Base-by-base conservation (phyloP, 2,329 filamentous ascomycete species). In the Sporothrix variecibatus region DNA sequence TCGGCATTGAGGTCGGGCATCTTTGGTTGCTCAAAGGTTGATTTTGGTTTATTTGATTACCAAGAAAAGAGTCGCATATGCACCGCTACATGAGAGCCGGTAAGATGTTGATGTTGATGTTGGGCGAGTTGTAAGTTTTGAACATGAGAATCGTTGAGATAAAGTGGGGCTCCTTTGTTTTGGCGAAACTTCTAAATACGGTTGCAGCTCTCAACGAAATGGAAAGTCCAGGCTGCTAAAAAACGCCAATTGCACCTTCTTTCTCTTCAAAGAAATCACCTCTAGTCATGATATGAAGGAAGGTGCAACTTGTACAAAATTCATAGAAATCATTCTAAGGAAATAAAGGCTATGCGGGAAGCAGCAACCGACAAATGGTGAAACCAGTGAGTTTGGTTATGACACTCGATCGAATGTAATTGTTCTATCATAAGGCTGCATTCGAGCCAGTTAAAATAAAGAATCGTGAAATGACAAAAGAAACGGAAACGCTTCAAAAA, bases 161-260 rank as follows among this genome's bases (percentile, higher is more conserved):
- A 53, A 69, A 69, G 67, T 69, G 67, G 67, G 67, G 67, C 67
- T n/a, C 12, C 17, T 49, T 67, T 28, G 62, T 67, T 67, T 67
- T 67, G 40, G 38, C 62, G 8, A 67, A 6, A 46, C 23, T 26
- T 34, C 56, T 34, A 34, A 34, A 34, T 12, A 34, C 28, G n/a
- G 38, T 17, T 31, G 1, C 9, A 5, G 15, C 20, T 20, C 5
- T 8, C 34, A 43, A 34, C 60, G 26, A 26, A 65, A 40, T 15
- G 26, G 6, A 43, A 64, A 9, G 34, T 6, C 8, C 34, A n/a
- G n/a, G 11, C n/a, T n/a, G n/a, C 11, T 15, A 34, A 65, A 23
- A 8, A 65, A 65, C 34, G 20, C 7, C 60, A 40, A 26, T 26
- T 15, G 60, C 34, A 65, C 60, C 60, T 65, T 40, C 60, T n/a